phyloP scores from a whole-genome alignment of 176 grass and related monocot species.

The Hordeum marinum region DNA sequence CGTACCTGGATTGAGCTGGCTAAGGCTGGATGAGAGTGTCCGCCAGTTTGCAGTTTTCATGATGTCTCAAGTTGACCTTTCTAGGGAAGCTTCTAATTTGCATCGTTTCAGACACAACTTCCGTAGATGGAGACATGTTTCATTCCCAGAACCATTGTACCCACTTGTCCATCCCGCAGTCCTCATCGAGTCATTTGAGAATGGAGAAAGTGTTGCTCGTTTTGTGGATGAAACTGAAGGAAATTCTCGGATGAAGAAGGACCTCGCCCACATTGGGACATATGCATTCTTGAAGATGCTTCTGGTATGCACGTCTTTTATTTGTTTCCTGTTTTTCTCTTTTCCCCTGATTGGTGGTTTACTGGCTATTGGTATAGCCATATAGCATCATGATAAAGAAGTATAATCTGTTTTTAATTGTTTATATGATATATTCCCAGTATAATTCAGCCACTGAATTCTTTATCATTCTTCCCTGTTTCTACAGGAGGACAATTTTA shows the following conservation, averaged over 20 bases:
- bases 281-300: constrained; percentile 98
- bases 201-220: constrained; percentile 87
- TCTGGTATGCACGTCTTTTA: constrained; percentile 53
- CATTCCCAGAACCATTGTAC: constrained; percentile 91
- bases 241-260: constrained; percentile 61
- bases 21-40: constrained; percentile 95
- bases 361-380: neutral
- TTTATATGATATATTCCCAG: neutral
- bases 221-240: constrained; percentile 71
- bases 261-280: constrained; percentile 83
- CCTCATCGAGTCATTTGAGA: constrained; percentile 96
- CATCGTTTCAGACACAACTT: constrained; percentile 95
- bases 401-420: neutral
- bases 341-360: neutral
- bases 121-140: constrained; percentile 79
- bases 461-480: neutral
- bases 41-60: constrained; percentile 91
- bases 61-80: constrained; percentile 98
- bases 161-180: constrained; percentile 96
- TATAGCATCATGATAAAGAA: neutral
- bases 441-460: constrained; percentile 9
- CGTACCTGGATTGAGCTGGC: constrained; percentile 84
- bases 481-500: constrained; percentile 92
- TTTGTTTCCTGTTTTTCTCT: neutral
- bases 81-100: constrained; percentile 89